A percentile compares a stretch with the other conserved stretches of the same genome.
Conservation (phyloP, 2,329 filamentous ascomycete species). For the Akanthomyces uredinophilus region DNA sequence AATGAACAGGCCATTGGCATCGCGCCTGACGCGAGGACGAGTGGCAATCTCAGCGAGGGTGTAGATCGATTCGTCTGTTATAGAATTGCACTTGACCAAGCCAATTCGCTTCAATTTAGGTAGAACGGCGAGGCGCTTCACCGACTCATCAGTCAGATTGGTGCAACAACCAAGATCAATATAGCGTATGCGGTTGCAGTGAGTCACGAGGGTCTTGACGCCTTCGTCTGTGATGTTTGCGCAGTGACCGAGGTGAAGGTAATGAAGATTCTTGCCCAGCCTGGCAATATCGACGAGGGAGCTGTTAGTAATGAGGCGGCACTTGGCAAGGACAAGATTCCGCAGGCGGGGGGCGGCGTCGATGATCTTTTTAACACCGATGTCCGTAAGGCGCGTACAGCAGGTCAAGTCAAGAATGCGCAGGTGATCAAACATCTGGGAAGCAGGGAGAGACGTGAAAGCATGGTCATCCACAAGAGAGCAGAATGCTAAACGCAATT, state of each 20-base stretch:
- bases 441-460: slow-evolving; percentile 70
- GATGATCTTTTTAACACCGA: slow-evolving; percentile 83
- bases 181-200: slow-evolving; percentile 91
- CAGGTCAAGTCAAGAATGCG: slow-evolving; percentile 92
- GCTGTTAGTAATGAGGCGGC: slow-evolving; percentile 83
- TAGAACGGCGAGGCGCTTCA: slow-evolving; percentile 75
- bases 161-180: slow-evolving; percentile 96
- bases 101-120: slow-evolving; percentile 94
- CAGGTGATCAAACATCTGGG: slow-evolving; percentile 73
- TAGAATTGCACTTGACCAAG: slow-evolving; percentile 84
- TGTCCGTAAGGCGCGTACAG: slow-evolving; percentile 77
- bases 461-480: slow-evolving; percentile 80
- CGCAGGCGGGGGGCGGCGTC: slow-evolving; percentile 79
- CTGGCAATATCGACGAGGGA: slow-evolving; percentile 82
- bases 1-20: slow-evolving; percentile 41
- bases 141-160: slow-evolving; percentile 80
- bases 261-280: slow-evolving; percentile 93
- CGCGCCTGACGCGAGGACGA: slow-evolving; percentile 44
- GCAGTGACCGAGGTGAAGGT: slow-evolving; percentile 93
- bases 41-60: slow-evolving; percentile 70
- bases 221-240: slow-evolving; percentile 84
- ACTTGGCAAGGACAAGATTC: slow-evolving; percentile 92
- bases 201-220: slow-evolving; percentile 75
- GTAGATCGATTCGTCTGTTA: slow-evolving; percentile 85
- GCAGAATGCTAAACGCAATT: slow-evolving; percentile 83